phyloP scores from a whole-genome alignment of 2,329 filamentous ascomycete genomes.

The Zymoseptoria passerinii region DNA sequence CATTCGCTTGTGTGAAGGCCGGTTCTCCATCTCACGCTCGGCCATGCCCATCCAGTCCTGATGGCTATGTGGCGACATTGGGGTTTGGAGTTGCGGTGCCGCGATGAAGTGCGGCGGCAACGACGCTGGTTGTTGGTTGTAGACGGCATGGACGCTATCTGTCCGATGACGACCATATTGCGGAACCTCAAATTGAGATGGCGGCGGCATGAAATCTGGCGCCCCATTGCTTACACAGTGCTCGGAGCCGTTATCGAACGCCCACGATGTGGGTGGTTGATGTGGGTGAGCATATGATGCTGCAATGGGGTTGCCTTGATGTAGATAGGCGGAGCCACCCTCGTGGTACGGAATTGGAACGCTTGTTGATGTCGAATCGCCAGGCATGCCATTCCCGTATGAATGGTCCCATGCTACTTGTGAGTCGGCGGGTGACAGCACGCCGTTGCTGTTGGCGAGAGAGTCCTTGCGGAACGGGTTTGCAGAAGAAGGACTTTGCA shows the following conservation, averaged over 20 bases:
- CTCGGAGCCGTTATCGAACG: conserved; percentile 54
- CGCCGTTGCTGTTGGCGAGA: conserved; percentile 26
- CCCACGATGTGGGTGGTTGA: conserved; percentile 46
- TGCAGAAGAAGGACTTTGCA: conserved; percentile 23
- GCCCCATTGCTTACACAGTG: conserved; percentile 68
- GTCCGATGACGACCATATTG: conserved; percentile 6
- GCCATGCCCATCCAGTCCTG: conserved; percentile 49
- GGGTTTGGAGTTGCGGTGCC: conserved; percentile 45
- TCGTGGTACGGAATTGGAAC: conserved; percentile 17
- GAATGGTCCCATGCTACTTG: conserved; percentile 26
- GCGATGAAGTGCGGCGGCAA: conserved; percentile 33
- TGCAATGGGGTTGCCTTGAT: conserved; percentile 30
- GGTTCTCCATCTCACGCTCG: conserved; percentile 43
- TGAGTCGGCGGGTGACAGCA: conserved; percentile 25
- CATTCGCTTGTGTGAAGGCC: conserved; percentile 47
- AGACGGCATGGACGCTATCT: conserved; percentile 31
- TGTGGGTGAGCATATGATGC: conserved; percentile 59
- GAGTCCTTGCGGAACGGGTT: conserved; percentile 27
- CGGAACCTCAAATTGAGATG: conserved; percentile 36
- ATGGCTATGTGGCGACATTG: conserved; percentile 55
- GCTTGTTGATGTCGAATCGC: conserved; percentile 17
- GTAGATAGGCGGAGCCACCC: conserved; percentile 18
- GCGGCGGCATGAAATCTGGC: conserved; percentile 49
- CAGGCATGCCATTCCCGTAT: conserved; percentile 13
- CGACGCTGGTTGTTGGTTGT: conserved; percentile 34